These are phyloP conservation scores for Trichosporon asahii DNA, from an alignment of 1,284 basidiomycete species.

Conservation along the genomic window DNA sequence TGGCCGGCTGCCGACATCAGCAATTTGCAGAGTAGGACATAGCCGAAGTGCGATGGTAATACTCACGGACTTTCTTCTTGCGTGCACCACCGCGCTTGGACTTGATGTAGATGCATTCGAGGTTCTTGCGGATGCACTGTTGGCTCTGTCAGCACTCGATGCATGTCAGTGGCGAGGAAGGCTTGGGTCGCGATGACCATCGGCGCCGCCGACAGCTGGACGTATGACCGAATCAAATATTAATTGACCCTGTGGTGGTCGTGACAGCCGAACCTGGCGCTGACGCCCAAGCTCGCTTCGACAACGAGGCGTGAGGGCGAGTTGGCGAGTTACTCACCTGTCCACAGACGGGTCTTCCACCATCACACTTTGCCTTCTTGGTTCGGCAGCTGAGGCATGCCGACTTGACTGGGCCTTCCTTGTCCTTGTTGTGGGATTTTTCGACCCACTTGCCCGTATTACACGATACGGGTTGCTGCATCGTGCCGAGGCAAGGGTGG, in stretches of 20 bases:
- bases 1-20: conserved; percentile 25
- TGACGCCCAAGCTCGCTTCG: not conserved
- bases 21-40: not conserved
- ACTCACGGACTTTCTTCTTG: conserved; percentile 45
- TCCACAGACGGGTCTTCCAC: conserved; percentile 46
- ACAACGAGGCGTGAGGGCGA: not conserved
- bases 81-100: conserved; percentile 50
- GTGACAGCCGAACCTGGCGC: not conserved
- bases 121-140: conserved; percentile 45
- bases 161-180: too few species aligned
- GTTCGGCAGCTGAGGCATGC: conserved; percentile 50
- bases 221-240: not conserved
- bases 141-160: not conserved
- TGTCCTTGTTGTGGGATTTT: conserved; percentile 9
- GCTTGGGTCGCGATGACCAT: too few species aligned
- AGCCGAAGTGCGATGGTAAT: not conserved
- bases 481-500: conserved; percentile 1
- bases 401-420: conserved; percentile 39
- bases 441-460: conserved; percentile 13
- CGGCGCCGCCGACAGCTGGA: not conserved
- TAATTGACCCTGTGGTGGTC: not conserved
- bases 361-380: conserved; percentile 52
- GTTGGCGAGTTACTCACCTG: conserved; percentile 36
- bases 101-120: conserved; percentile 52
- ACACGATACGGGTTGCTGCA: conserved; percentile 11